Conservation (phyloP, 1,139 yeast genomes). For the Candida albicans region DNA sequence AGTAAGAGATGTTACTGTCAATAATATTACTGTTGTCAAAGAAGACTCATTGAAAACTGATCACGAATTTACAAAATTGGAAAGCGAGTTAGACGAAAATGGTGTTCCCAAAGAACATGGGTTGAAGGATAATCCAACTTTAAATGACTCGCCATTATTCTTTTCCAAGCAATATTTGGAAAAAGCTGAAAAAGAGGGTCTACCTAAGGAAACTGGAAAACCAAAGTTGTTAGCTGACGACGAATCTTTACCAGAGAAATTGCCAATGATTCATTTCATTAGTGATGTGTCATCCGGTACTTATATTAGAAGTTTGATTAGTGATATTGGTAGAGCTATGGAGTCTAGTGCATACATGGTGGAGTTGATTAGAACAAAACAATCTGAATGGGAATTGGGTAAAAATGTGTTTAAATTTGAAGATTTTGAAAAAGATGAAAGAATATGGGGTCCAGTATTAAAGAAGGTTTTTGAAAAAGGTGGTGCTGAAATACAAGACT, state of each 20-base stretch:
- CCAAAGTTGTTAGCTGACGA: constrained; percentile 27
- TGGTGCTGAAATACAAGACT: constrained; percentile 22
- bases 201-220: constrained; percentile 27
- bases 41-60: constrained; percentile 53
- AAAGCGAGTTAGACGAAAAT: constrained; percentile 52
- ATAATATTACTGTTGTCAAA: constrained; percentile 51
- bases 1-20: constrained; percentile 67
- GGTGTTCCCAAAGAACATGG: constrained; percentile 50
- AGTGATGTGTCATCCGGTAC: constrained; percentile 94
- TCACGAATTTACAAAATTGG: constrained; percentile 55
- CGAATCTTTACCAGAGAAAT: constrained; percentile 29
- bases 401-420: constrained; percentile 66
- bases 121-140: constrained; percentile 55
- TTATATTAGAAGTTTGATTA: constrained; percentile 83
- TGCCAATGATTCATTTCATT: constrained; percentile 69
- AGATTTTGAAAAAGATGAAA: constrained; percentile 61
- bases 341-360: constrained; percentile 90
- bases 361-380: constrained; percentile 67
- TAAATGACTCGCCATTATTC: constrained; percentile 61
- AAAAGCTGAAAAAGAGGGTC: constrained; percentile 38
- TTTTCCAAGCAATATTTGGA: constrained; percentile 55
- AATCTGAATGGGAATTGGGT: constrained; percentile 79
- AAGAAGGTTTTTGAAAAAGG: constrained; percentile 46
- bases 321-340: constrained; percentile 84
- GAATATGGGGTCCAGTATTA: constrained; percentile 70